Percentiles rank a stretch among this genome's conserved stretches.
Conservation (phyloP, 495 filamentous ascomycete genomes). For the Tuber microsphaerosporum region DNA sequence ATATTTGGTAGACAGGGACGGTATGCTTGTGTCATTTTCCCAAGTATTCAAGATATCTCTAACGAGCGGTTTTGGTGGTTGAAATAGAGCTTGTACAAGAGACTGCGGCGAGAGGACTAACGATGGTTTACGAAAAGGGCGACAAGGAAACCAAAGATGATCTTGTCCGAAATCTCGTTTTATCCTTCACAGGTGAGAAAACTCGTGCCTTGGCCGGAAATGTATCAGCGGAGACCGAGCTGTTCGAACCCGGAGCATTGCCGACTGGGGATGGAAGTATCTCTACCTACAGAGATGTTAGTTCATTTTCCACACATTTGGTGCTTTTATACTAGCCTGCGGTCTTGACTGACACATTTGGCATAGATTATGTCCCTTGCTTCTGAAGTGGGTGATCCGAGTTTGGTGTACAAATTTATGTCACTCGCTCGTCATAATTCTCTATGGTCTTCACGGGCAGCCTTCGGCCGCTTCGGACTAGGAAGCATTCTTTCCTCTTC, state of each 20-base stretch:
- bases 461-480: constrained; percentile 88
- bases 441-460: constrained; percentile 89
- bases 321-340: neutral
- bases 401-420: constrained; percentile 95
- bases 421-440: constrained; percentile 87
- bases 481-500: constrained; percentile 85
- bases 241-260: constrained; percentile 88
- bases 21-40: constrained; percentile 13
- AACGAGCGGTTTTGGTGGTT: neutral
- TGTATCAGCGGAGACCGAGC: constrained; percentile 77
- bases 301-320: neutral
- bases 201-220: constrained; percentile 62
- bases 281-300: constrained; percentile 65
- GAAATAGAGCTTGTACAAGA: constrained; percentile 75
- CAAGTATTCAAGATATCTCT: neutral
- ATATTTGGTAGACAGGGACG: constrained; percentile 76
- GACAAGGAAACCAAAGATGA: constrained; percentile 70
- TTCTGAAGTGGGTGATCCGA: constrained; percentile 87
- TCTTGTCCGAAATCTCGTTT: constrained; percentile 75
- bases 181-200: constrained; percentile 70
- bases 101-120: constrained; percentile 80
- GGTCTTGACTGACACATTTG: constrained; percentile 2
- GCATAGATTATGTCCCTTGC: constrained; percentile 86
- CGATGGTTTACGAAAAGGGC: constrained; percentile 86
- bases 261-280: constrained; percentile 86